Base-by-base conservation (phyloP, 495 filamentous ascomycete genomes). In the Oidiodendron maius region DNA sequence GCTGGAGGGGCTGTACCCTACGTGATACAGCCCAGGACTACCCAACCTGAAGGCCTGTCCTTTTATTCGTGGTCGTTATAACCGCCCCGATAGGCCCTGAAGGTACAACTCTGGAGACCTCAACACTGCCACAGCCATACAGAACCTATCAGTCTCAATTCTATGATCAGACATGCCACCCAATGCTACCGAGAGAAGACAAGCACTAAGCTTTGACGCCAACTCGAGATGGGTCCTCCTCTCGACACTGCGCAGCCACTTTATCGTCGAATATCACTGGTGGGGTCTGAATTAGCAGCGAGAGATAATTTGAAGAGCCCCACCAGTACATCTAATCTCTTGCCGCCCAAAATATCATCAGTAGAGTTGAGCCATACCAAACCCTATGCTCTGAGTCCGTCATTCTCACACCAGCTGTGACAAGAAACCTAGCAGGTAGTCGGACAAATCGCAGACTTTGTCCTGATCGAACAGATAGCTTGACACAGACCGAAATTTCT, bases 171-270 rank as follows among this genome's bases (percentile, higher is more conserved):
- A 50, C 60, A 57, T 45, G 54, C 35, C 18, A 39, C 40, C 15
- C 45, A 40, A 32, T 39, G 53, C 53, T 53, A 51, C 51, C 50
- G 58, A 57, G 44, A 45, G 62, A 77, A 71, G 89, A 94, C 87
- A 93, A 91, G 89, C 77, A 52, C 89, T 70, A 87, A 81, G 70
- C 89, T 89, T 91, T 95, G 89, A 95, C 80, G 72, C 88, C 86
- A 89, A 89, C 87, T 81, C 86, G 58, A 81, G 86, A 90, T 89
- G 91, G 87, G 88, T 89, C 89, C 89, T 74, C 69, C 58, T 60
- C 57, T 47, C 23, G 50, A 53, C 50, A 26, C 55, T 35, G 56
- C 58, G 49, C 40, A 45, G 15, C 42, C 38, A 42, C 37, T 24
- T 25, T 25, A 23, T 24, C 5, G 22, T 10, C 16, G 22, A 23